Evolutionary conservation across 2,329 filamentous ascomycete genomes (phyloP), one percentile per base, ranked within the genome.

Genomic region (Rhytidhysteron rufulum): DNA sequence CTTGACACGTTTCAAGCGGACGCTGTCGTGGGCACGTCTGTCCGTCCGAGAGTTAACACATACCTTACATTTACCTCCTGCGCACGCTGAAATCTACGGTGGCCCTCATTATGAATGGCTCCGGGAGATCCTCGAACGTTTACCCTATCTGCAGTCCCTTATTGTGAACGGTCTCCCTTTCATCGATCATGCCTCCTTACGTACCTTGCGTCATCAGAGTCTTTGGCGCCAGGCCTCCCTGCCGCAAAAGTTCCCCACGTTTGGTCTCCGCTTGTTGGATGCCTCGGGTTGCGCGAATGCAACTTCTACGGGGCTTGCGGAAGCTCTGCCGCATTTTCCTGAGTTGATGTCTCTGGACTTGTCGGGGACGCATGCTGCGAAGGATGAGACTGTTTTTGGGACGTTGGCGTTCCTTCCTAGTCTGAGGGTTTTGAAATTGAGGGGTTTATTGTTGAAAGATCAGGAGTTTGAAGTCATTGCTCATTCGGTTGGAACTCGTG

Each of bases 11-110:
- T 82, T 83, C 61, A 75, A 75, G 54, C 70, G 76, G 37, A 78
- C 71, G 8, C 60, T 82, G 18, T 73, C 70, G 38, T 73, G 72
- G 55, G 75, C 76, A 4, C 67, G 79, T 33, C 58, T 69, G 17
- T 66, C 66, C 43, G 74, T 79, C 20, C 65, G 79, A 38, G 70
- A 71, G 36, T 62, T 80, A 34, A 82, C 78, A 6, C 79, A 82
- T 58, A 82, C 79, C 1, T 67, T 83, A 15, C 77, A 79, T 51
- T 66, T 83, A 17, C 78, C 78, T 3, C 77, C 79, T 3, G 78
- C 78, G 2, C 68, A 80, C 43, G 77, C 76, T 2, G 78, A 82
- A 53, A 71, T 81, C 20, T 82, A 82, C 53, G 77, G 74, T 42
- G 76, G 77, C 11, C 79, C 77, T 1, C 72, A 76, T 41, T 66